Evolutionary conservation across 805 yeast genomes (phyloP), one percentile per base, ranked within the genome.

Genomic region (Candida coquimbonensis): DNA sequence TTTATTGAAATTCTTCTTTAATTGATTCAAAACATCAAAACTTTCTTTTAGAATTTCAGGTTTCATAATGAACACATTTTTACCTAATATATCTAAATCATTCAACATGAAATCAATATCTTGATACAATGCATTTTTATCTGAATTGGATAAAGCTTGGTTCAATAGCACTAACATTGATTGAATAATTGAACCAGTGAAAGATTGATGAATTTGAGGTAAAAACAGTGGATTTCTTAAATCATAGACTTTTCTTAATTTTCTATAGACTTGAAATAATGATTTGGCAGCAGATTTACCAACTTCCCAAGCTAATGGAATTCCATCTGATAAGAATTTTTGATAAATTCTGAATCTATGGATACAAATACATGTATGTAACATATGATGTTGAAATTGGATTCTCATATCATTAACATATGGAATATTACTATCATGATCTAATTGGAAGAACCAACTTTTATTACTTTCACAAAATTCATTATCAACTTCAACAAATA

Each of bases 161-260:
- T 53, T 53, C 29, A 62, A 46, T 37, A 63, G 38, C 5, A 64
- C 38, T 49, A 64, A 49, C 57, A 63, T 59, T 3, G 65, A 57
- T 45, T 62, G 68, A 12, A 62, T 54, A 26, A 63, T 57, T 3
- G 65, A 53, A 3, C 66, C 65, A 9, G 66, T 57, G 49, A 62
- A 64, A 0, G 61, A 34, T 42, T 64, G 68, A 42, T 64, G 63
- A 14, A 63, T 62, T 46, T 60, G 65, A 16, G 65, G 49, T 16
- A 63, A 45, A 35, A 63, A 63, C 35, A 53, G 41, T 2, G 64
- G 61, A 26, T 59, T 57, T 44, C 48, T 53, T 42, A 52, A 40
- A 39, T 53, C 56, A 40, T 54, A 55, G 8, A 49, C 45, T 19
- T 50, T 48, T 39, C 62, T 50, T 24, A 64, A 42, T 33, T 52